Percentiles rank a stretch among this genome's conserved stretches.
Evolutionary conservation across 257 asterid species (phyloP).

Genomic region (Capsicum rhomboideum): DNA sequence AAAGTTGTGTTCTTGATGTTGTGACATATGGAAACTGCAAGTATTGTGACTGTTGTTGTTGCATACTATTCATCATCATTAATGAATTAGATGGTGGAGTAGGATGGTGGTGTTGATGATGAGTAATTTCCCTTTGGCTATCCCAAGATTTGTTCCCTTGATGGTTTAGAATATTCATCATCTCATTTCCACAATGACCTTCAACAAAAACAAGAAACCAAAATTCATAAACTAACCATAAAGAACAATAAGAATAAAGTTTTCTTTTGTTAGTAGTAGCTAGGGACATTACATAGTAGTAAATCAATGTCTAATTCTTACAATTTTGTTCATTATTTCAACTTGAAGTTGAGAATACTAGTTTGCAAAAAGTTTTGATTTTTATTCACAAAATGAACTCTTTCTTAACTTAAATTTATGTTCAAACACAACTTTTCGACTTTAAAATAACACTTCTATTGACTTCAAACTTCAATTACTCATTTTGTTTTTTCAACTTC

Average conservation of each 20-base stretch:
- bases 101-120: conserved; percentile 7
- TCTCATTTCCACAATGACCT: conserved; percentile 47
- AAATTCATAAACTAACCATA: no score
- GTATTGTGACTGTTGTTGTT: conserved; percentile 21
- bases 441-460: not conserved
- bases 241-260: not conserved
- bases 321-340: not conserved
- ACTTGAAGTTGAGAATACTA: no score
- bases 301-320: not conserved
- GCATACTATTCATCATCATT: conserved; percentile 12
- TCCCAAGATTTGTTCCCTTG: conserved; percentile 31
- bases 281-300: not conserved
- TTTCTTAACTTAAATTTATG: not conserved
- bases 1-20: conserved; percentile 16
- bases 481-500: not conserved
- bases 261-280: not conserved
- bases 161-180: conserved; percentile 37
- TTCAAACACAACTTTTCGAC: not conserved
- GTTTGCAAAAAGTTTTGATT: not conserved
- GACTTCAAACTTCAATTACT: not conserved
- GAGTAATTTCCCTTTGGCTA: conserved; percentile 13
- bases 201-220: not conserved
- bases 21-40: conserved; percentile 11
- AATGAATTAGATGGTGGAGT: not conserved
- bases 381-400: not conserved